Base-by-base conservation (phyloP, 106 monocot genomes). In the Platanthera guangdongensis region DNA sequence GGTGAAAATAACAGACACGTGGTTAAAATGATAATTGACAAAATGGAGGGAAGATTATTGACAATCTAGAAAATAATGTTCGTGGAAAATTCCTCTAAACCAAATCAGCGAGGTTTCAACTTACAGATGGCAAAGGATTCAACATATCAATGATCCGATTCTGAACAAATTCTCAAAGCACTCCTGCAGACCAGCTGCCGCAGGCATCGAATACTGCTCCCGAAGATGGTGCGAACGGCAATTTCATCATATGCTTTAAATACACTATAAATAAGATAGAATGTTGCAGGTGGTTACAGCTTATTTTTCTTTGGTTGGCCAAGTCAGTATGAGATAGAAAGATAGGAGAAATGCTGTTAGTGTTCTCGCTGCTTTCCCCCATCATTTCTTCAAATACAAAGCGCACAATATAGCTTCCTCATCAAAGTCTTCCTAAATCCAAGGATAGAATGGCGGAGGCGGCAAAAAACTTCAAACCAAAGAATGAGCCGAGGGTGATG, bases 401-500 rank as follows among this genome's bases (percentile, higher is more conserved):
- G 8, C n/a, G 51, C 50, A 39, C 55, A 54, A 50, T 59, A 49
- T 48, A 47, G 6, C 45, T 8, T 47, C 8, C 39, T 57, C 14
- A 39, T 39, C 15, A 45, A 52, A 71, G 55, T 13, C 39, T 71
- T 71, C 48, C 47, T 71, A 71, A 15, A 71, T 13, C 47, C 48
- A 71, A 16, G 47, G 11, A 12, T 30, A 30, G 39, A 39, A 71
- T 15, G 70, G 47, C 8, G 47, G 52, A 18, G 75, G 70, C 57
- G 28, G 49, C 76, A 70, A 52, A 50, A 68, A 48, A 47, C 47
- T 75, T 12, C 57, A 68, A 22, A 47, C n/a, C 16, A 81, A 81
- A 76, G 81, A 81, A 81, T 81, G 71, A 39, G 39, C 39, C 39
- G 39, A 62, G 57, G 75, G 50, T 59, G 71, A 59, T 76, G 11